Conservation (phyloP, 352 stramenopile genomes). For the Phytopythium boreale region DNA sequence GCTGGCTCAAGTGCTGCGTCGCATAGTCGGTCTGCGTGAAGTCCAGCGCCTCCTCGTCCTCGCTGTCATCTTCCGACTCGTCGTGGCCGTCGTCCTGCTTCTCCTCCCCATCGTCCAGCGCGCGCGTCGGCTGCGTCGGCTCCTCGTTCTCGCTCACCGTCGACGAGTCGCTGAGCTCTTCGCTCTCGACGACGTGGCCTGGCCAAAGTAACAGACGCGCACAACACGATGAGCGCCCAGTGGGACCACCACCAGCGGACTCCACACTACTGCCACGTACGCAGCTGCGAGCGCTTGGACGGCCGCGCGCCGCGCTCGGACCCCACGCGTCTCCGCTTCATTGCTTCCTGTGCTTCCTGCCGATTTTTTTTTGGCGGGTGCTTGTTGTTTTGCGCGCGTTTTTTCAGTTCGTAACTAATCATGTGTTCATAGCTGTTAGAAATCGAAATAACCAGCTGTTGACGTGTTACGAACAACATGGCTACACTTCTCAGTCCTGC, state of each 20-base stretch:
- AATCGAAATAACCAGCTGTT: not conserved
- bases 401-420: constrained; percentile 8
- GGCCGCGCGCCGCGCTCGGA: constrained; percentile 16
- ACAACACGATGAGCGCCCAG: not conserved
- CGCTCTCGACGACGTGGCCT: constrained; percentile 24
- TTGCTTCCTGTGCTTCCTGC: constrained; percentile 2
- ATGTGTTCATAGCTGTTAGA: not conserved
- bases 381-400: constrained; percentile 12
- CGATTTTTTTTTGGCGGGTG: not conserved
- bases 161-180: constrained; percentile 16
- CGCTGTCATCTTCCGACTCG: constrained; percentile 25
- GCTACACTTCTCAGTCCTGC: constrained; percentile 1
- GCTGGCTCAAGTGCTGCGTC: constrained; percentile 43
- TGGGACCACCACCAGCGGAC: not conserved
- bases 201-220: not conserved
- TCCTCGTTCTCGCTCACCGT: constrained; percentile 28
- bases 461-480: constrained; percentile 1
- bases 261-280: constrained; percentile 14
- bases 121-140: constrained; percentile 19
- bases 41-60: constrained; percentile 51
- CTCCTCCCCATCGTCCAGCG: constrained; percentile 18
- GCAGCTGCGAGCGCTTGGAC: constrained; percentile 32
- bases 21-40: constrained; percentile 82
- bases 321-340: constrained; percentile 34
- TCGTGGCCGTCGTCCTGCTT: constrained; percentile 6